Base-by-base conservation (phyloP, 768 basidiomycete species). In the Dioszegia hungarica region DNA sequence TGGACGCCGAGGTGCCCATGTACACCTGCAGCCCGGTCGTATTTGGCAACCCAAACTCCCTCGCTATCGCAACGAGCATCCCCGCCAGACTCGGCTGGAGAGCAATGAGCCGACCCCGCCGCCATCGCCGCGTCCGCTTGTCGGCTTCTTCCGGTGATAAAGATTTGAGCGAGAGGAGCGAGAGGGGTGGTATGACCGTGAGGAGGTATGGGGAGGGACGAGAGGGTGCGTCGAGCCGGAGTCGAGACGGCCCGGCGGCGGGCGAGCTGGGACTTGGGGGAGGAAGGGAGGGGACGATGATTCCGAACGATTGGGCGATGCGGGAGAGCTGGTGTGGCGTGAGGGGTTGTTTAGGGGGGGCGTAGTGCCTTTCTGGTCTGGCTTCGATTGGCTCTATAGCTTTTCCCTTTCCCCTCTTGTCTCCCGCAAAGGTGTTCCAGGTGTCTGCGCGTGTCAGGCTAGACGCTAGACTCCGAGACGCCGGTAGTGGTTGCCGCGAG, bases 41-140 rank as follows among this genome's bases (percentile, higher is more conserved):
- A 63, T 86, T 90, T 1, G 93, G 93, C 17, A 98, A 79, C 2
- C 89, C 88, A 68, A 92, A 98, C 77, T 97, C 93, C 75, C 86
- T 86, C 14, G 93, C 91, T 49, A 98, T 95, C 6, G 90, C 88
- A 20, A 80, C 80, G 10, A 95, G 78, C 72, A 95, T 93, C 0
- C 85, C 82, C 38, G 89, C 86, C 1, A 98, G 78, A 0, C 86
- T 89, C 5, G 91, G 80, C 70, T 92, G 84, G 0, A 98, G 80
- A 0, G 92, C 87, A 3, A 97, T 83, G 12, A 98, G 80, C n/a
- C 84, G 85, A 8, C 93, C 93, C 25, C 93, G 83, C 14, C 83
- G 66, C 83, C 69, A 89, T 37, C 55, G 52, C 28, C 56, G 59
- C 17, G 39, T 24, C 46, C 57, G 28, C 9, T 66, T 49, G 9